Percentiles rank a stretch among this genome's conserved stretches.
Conservation (phyloP, 1,284 basidiomycete species). For the Agroathelia rolfsii region DNA sequence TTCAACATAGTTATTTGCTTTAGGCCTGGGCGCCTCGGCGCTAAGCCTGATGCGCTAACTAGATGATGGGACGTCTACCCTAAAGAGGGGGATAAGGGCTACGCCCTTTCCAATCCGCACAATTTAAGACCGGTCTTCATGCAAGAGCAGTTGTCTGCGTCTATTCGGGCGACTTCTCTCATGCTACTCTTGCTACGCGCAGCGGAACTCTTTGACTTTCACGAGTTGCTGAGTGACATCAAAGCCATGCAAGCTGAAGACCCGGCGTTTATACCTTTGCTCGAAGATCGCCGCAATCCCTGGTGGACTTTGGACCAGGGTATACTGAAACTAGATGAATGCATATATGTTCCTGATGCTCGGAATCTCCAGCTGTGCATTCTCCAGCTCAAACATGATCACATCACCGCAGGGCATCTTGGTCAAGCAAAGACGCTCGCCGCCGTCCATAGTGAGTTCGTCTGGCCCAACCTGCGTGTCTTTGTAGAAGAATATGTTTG, state of each 20-base stretch:
- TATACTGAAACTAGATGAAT: conserved; percentile 7
- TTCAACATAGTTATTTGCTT: conserved; percentile 17
- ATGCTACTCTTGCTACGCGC: conserved; percentile 10
- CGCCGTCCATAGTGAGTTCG: conserved; percentile 14
- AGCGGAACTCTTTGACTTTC: too few relatives aligned
- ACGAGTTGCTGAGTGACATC: too few relatives aligned
- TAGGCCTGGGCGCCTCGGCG: conserved; percentile 14
- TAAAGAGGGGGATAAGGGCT: conserved; percentile 10
- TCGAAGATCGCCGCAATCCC: too few relatives aligned
- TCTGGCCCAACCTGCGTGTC: conserved; percentile 22
- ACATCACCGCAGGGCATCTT: conserved; percentile 11
- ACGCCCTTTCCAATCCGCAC: conserved; percentile 9
- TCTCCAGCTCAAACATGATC: conserved; percentile 11
- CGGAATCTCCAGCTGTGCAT: conserved; percentile 8
- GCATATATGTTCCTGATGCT: conserved; percentile 14
- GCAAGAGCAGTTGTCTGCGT: conserved; percentile 12
- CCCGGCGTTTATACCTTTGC: too few relatives aligned
- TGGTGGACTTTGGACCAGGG: conserved; percentile 5
- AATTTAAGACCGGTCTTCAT: conserved; percentile 12
- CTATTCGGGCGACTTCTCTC: conserved; percentile 12
- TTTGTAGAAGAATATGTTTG: conserved; percentile 20
- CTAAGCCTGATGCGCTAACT: conserved; percentile 19
- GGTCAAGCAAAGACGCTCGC: conserved; percentile 11
- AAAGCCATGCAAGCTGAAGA: too few relatives aligned
- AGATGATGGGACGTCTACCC: conserved; percentile 13